Conservation (phyloP, 129 eudicot species). For the Saussurea involucrata region DNA sequence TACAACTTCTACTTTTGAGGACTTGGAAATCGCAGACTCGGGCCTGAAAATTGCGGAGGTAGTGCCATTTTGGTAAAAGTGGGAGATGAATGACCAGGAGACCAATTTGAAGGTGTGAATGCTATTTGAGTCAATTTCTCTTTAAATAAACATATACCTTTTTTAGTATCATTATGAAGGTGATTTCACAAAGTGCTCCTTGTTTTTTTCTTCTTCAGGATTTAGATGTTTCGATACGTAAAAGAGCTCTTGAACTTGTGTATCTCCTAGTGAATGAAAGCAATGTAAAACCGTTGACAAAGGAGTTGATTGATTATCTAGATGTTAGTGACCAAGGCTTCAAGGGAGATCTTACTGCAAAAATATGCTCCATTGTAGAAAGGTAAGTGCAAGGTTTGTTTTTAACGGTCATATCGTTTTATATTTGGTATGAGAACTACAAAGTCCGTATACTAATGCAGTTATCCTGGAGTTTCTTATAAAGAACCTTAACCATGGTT, state of each 20-base stretch:
- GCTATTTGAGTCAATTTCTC: too few relatives aligned
- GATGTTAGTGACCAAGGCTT: conserved; percentile 91
- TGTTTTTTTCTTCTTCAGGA: conserved; percentile 59
- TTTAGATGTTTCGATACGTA: conserved; percentile 98
- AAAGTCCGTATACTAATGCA: neutral
- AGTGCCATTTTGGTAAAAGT: too few relatives aligned
- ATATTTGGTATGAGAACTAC: neutral
- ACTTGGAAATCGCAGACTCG: too few relatives aligned
- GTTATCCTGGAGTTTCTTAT: too few relatives aligned
- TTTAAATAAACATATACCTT: too few relatives aligned
- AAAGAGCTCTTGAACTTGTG: conserved; percentile 97
- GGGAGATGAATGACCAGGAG: too few relatives aligned
- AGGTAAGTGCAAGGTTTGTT: conserved; percentile 54
- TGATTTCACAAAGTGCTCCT: too few relatives aligned
- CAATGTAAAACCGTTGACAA: conserved; percentile 83
- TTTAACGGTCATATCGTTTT: neutral
- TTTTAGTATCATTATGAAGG: too few relatives aligned
- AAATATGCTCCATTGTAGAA: conserved; percentile 94
- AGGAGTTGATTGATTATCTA: conserved; percentile 85
- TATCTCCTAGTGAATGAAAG: conserved; percentile 87
- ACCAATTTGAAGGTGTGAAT: too few relatives aligned
- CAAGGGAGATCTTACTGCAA: conserved; percentile 90
- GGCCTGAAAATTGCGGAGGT: too few relatives aligned
- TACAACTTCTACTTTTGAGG: too few relatives aligned
- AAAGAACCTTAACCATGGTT: too few relatives aligned